Conservation (phyloP, 2,329 filamentous ascomycete genomes). For the Clarireedia hainanense region DNA sequence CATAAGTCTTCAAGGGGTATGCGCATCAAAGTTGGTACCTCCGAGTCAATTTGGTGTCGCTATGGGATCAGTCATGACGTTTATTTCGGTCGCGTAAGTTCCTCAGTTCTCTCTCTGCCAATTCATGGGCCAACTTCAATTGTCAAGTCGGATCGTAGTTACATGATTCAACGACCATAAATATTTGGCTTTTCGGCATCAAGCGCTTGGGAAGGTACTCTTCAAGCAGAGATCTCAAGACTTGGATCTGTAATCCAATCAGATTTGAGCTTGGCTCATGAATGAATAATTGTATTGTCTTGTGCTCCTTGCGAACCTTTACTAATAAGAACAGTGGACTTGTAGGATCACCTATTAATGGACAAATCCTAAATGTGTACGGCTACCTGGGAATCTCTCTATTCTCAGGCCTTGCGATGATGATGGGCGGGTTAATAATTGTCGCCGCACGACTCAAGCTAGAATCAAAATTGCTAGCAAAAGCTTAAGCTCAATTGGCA, state of each 20-base stretch:
- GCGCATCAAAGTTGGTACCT: constrained; percentile 14
- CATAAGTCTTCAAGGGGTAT: constrained; percentile 20
- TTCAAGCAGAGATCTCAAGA: no score
- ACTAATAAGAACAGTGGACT: constrained; percentile 11
- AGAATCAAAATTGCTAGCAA: constrained; percentile 11
- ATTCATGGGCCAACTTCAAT: no score
- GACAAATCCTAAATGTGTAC: constrained; percentile 14
- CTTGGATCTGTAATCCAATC: no score
- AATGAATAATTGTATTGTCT: no score
- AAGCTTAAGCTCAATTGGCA: background rate
- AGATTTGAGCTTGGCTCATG: no score
- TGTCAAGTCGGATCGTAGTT: no score
- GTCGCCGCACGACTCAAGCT: constrained; percentile 13
- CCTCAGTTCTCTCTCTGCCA: background rate
- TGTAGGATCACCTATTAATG: constrained; percentile 20
- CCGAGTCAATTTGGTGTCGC: constrained; percentile 18
- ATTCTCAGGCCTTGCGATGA: constrained; percentile 18
- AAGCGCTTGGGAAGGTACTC: no score
- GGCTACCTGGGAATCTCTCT: constrained; percentile 19
- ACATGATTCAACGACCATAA: background rate
- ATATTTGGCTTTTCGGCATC: background rate
- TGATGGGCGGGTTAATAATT: constrained; percentile 16
- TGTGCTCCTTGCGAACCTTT: background rate
- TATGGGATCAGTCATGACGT: constrained; percentile 17
- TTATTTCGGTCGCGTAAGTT: constrained; percentile 17